A percentile compares a stretch with the other conserved stretches of the same genome.
Evolutionary conservation across 192 early-diverging fungal species (phyloP).

Genomic region (Entomortierella lignicola): DNA sequence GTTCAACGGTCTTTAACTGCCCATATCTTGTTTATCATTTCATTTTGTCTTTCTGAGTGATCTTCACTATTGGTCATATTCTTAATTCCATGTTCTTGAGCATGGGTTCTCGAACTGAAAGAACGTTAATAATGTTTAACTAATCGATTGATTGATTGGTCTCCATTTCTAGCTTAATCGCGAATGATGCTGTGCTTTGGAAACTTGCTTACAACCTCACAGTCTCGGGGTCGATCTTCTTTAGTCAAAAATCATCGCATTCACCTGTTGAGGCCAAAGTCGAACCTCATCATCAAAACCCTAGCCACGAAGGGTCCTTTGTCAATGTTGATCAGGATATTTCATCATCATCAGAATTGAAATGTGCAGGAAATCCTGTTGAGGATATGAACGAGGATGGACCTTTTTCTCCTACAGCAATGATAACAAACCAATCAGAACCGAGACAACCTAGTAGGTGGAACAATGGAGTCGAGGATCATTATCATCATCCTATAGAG

Average conservation of each 20-base stretch:
- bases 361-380: background rate
- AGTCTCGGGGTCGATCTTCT: constrained; percentile 48
- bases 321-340: background rate
- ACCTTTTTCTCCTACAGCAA: background rate
- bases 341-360: background rate
- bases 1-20: too few relatives aligned
- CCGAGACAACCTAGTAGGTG: background rate
- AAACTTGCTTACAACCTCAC: constrained; percentile 33
- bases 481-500: background rate
- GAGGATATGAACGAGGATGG: constrained; percentile 9
- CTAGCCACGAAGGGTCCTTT: background rate
- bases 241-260: constrained; percentile 12
- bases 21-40: too few relatives aligned
- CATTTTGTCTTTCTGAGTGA: background rate
- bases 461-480: too few relatives aligned
- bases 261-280: constrained; percentile 21
- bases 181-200: constrained; percentile 39
- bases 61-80: background rate
- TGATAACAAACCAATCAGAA: background rate
- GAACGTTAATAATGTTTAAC: background rate
- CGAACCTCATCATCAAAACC: background rate
- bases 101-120: background rate
- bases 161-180: constrained; percentile 25
- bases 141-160: background rate
- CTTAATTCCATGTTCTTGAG: constrained; percentile 9